These are phyloP conservation scores for Daldinia decipiens DNA, from an alignment of 495 filamentous ascomycete species.

Conservation along the genomic window DNA sequence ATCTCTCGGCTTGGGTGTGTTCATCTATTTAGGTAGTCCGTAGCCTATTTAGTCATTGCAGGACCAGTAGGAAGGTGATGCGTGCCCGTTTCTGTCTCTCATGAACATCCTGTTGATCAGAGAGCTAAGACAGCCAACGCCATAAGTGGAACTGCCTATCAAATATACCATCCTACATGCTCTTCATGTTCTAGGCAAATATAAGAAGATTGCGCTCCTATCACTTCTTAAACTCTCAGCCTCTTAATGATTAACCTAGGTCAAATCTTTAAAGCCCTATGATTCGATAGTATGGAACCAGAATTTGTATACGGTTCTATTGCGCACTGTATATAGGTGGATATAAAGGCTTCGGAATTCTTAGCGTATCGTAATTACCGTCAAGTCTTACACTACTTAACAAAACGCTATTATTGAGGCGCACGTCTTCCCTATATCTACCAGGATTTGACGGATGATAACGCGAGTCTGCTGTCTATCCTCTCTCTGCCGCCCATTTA, in stretches of 20 bases:
- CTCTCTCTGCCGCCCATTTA: not conserved
- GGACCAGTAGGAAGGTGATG: too few relatives aligned
- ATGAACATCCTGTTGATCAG: not conserved
- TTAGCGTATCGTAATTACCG: not conserved
- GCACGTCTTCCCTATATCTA: not conserved
- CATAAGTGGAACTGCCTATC: not conserved
- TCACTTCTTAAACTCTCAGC: not conserved
- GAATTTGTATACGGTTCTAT: not conserved
- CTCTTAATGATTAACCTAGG: not conserved
- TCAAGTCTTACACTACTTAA: not conserved
- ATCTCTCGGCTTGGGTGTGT: not conserved
- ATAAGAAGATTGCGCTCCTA: not conserved
- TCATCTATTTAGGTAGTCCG: not conserved
- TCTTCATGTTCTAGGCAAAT: not conserved
- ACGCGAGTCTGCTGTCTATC: not conserved
- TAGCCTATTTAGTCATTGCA: not conserved
- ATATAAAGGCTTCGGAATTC: not conserved
- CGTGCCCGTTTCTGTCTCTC: not conserved
- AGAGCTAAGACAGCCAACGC: not conserved
- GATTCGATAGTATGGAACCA: not conserved
- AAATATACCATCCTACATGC: not conserved
- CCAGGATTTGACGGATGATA: not conserved
- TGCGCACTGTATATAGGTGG: not conserved
- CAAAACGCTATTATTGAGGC: not conserved
- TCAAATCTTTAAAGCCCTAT: not conserved